Conservation (phyloP, 1,284 basidiomycete species). For the Phenoliferia sp. region DNA sequence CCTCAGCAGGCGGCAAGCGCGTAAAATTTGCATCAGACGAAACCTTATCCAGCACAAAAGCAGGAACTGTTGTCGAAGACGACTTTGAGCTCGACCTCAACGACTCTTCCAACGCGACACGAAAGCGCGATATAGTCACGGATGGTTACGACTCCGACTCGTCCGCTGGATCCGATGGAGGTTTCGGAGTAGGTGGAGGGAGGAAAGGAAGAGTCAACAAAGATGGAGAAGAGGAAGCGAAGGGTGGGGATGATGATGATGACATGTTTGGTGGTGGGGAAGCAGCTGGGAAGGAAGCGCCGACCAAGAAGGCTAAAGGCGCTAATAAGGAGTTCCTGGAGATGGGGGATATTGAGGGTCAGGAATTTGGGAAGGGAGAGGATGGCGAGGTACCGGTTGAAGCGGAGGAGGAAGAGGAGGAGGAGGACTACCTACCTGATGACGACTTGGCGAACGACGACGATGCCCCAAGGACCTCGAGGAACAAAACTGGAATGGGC, state of each 20-base stretch:
- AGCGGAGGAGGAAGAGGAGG: constrained; percentile 48
- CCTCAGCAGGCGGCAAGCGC: constrained; percentile 22
- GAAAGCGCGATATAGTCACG: constrained; percentile 21
- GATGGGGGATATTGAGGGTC: constrained; percentile 90
- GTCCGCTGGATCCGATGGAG: constrained; percentile 21
- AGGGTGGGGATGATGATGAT: constrained; percentile 54
- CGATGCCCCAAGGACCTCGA: constrained; percentile 35
- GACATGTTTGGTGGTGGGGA: constrained; percentile 79
- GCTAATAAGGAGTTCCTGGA: constrained; percentile 59
- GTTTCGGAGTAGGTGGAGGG: constrained; percentile 25
- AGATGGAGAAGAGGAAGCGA: constrained; percentile 26
- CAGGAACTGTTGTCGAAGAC: constrained; percentile 9
- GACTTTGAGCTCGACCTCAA: constrained; percentile 30
- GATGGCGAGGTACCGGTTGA: constrained; percentile 34
- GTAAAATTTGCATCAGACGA: constrained; percentile 22
- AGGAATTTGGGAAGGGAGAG: constrained; percentile 59
- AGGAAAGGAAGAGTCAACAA: constrained; percentile 7
- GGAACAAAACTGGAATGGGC: constrained; percentile 82
- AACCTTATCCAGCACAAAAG: background rate
- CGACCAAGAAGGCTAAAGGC: constrained; percentile 58
- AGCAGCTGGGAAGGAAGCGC: constrained; percentile 18
- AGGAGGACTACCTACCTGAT: constrained; percentile 58
- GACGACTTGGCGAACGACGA: constrained; percentile 47
- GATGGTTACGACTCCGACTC: constrained; percentile 33
- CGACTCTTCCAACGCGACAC: constrained; percentile 2